Percentiles rank a stretch among this genome's conserved stretches.
Conservation (phyloP, 2,329 filamentous ascomycete genomes). For the Alternaria arborescens region DNA sequence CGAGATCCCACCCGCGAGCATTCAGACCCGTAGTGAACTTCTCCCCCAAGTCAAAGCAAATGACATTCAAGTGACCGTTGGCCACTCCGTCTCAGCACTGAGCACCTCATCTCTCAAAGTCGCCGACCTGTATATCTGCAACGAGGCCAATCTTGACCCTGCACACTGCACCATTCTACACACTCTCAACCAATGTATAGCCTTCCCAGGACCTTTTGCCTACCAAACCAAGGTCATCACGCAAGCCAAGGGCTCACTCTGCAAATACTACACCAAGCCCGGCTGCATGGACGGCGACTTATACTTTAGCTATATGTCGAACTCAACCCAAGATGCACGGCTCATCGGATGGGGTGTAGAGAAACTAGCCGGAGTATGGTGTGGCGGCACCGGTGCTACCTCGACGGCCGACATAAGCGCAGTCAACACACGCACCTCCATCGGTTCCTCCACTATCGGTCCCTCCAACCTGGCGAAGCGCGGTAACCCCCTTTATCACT, state of each 20-base stretch:
- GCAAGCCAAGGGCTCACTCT: not conserved
- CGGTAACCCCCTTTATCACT: not conserved
- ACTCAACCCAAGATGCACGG: not conserved
- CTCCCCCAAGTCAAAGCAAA: not conserved
- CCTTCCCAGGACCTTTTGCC: not conserved
- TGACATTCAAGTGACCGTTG: not conserved
- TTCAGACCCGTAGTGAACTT: not conserved
- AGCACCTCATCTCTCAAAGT: not conserved
- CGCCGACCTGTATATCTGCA: not conserved
- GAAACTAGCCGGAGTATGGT: not conserved
- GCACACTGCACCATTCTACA: not conserved
- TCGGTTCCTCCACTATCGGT: no score
- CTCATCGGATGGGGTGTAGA: not conserved
- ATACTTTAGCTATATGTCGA: not conserved
- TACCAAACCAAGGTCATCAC: not conserved
- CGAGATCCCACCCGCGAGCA: not conserved
- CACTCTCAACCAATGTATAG: not conserved
- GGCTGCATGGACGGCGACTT: constrained; percentile 1
- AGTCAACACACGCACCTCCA: no score
- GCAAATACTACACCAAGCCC: constrained; percentile 6
- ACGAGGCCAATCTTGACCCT: not conserved
- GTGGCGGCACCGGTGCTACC: not conserved
- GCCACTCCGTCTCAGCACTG: not conserved
- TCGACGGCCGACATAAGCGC: not conserved
- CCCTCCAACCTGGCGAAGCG: not conserved